Evolutionary conservation across 345 rosid species (phyloP), one percentile per base, ranked within the genome.

Genomic region (Draba incana): DNA sequence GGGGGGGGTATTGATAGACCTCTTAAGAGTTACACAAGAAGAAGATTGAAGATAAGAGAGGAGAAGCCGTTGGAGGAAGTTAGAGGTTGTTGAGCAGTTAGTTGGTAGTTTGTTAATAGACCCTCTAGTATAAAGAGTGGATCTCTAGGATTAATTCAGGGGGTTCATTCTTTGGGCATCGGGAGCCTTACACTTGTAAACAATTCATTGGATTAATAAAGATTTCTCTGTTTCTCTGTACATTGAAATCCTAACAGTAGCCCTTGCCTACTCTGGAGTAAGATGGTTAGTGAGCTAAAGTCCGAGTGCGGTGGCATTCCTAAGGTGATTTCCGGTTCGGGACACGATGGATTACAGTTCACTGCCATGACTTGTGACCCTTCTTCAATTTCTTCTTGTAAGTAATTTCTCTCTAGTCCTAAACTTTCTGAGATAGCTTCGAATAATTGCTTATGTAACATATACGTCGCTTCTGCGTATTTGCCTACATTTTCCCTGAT

Each of bases 291-390:
- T 25, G 82, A 76, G 55, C 85, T 72, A 49, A 68, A 85, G 77
- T 83, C 84, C 3, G 85, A 81, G 69, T 85, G 86, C 35, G 84
- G 79, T 42, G 85, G 85, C 81, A 83, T 70, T 33, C 87, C 87
- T 45, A 85, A 67, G 54, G 85, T 72, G 1, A 85, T 66, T 7
- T 80, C 70, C 5, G 85, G 90, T 57, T 81, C 79, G 3, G 85
- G 85, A 78, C 84, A 85, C 45, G 81, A 72, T 37, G 87, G 84
- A 47, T 80, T 78, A 70, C 80, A 85, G 58, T 85, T 85, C 41
- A 85, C 58, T 1, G 87, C 79, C 78, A 78, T 70, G 54, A 80
- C 72, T 78, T 85, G 85, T 15, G 77, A 73, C 15, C 79, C 85
- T 71, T 78, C 72, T 78, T 81, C 72, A 10, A 55, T 57, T 39